Conservation (phyloP, 495 filamentous ascomycete species). For the Articulospora tetracladia region DNA sequence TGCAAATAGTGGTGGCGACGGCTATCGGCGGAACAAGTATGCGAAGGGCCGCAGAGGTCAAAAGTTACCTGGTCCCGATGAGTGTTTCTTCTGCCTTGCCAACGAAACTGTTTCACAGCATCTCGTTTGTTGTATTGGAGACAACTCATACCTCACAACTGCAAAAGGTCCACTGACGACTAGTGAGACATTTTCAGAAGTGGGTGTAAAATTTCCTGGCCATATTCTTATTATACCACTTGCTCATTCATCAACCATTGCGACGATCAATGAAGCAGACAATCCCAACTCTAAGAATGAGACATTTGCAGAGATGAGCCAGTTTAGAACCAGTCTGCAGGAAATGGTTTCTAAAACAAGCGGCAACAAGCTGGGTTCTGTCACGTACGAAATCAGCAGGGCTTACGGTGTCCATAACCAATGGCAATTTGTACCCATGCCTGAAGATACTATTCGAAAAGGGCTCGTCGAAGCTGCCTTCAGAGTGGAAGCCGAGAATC, state of each 20-base stretch:
- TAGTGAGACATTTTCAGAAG: conserved; percentile 52
- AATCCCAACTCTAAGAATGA: conserved; percentile 40
- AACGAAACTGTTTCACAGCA: conserved; percentile 80
- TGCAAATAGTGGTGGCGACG: conserved; percentile 32
- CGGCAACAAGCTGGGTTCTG: conserved; percentile 61
- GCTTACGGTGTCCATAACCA: conserved; percentile 76
- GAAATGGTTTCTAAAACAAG: conserved; percentile 56
- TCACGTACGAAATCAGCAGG: conserved; percentile 89
- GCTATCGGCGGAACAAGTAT: conserved; percentile 39
- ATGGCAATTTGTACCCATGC: conserved; percentile 91
- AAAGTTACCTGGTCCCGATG: conserved; percentile 64
- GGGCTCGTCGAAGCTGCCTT: conserved; percentile 80
- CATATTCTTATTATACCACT: conserved; percentile 93
- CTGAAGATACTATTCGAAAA: conserved; percentile 54
- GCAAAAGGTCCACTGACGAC: conserved; percentile 87
- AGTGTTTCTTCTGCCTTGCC: conserved; percentile 93
- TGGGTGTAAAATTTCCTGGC: conserved; percentile 65
- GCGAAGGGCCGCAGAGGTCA: conserved; percentile 33
- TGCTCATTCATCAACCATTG: conserved; percentile 66
- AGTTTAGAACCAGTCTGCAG: conserved; percentile 69
- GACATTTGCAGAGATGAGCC: conserved; percentile 74
- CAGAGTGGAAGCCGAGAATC: conserved; percentile 76
- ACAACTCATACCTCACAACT: conserved; percentile 80
- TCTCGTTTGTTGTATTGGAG: conserved; percentile 82
- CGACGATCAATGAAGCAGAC: conserved; percentile 53